Evolutionary conservation across 139 green algal genomes (phyloP), one percentile per base, ranked within the genome.

Genomic region (Yamagishiella unicocca): DNA sequence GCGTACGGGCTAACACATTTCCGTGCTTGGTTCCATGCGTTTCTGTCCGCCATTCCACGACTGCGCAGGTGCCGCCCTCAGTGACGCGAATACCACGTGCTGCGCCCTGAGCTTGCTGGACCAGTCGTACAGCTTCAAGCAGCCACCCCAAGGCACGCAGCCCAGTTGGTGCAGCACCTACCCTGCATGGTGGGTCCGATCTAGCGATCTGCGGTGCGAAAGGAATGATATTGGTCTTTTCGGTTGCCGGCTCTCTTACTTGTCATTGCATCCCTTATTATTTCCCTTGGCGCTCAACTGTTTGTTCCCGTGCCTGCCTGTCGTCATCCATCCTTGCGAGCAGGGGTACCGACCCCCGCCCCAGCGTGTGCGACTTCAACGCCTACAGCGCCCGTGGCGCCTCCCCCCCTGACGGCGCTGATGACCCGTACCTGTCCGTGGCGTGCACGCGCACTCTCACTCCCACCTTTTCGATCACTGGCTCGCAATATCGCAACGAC

Each of bases 321-420:
- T n/a, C n/a, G n/a, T n/a, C n/a, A n/a, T n/a, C n/a, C n/a, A n/a
- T n/a, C n/a, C 58, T 9, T 67, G 58, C 6, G 9, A 17, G 64
- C 64, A 72, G 64, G 64, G 29, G 64, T n/a, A 35, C 58, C 4
- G 70, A 24, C 21, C 1, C 17, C 27, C 55, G 77, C 2, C 77
- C 77, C 19, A 84, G 77, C 40, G 55, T 84, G 17, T 84, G 77
- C 40, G 77, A 84, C 40, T 84, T 84, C 40, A 84, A 84, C 77
- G 77, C n/a, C 25, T 84, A 38, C 22, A n/a, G 25, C 4, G 77
- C 77, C 2, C 77, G 77, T 17, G 37, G 37, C 10, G 12, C 17
- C 2, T 42, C 35, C 3, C 77, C 77, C 8, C 75, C 75, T 0
- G 27, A 4, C 24, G 55, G 55, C 12, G 55, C 35, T 17, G 38